Evolutionary conservation across 2,329 filamentous ascomycete species (phyloP), one percentile per base, ranked within the genome.

Genomic region (Nannizzia gypsea): DNA sequence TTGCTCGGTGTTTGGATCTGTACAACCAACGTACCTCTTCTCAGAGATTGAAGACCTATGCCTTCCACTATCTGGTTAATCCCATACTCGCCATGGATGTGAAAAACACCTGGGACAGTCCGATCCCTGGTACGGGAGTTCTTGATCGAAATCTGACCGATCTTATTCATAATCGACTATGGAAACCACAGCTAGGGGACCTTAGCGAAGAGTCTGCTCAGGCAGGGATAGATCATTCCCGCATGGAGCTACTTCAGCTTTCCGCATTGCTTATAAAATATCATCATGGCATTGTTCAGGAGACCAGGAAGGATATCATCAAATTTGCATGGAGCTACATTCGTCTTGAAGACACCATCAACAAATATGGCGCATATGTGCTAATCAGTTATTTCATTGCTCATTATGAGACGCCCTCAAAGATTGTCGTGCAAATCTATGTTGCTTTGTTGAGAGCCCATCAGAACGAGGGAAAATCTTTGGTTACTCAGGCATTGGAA

Each of bases 301-400:
- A 97, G 68, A 86, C 89, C 1, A 85, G 95, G 40, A 99, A 99
- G 73, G 93, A 99, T 64, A 92, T 99, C 63, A 99, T 99, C 69
- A 97, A 96, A 74, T 99, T 97, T 73, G 91, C 90, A 2, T 99
- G 93, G 93, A 96, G 91, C 17, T 97, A 96, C 70, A 99, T 99
- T 67, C 85, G 89, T 24, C 82, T 99, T n/a, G 95, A 99, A 69
- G 93, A 99, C 72, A 89, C 96, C 60, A 96, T 99, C 77, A 99
- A 97, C 78, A 99, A 99, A 73, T 93, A 97, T 71, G 93, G 92
- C 0, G 91, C 93, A 2, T 99, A 99, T 68, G 92, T 96, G 3
- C 84, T 99, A 4, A 95, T 99, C 63, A 90, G 89, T 2, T 99
- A 96, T 73, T 99, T 99, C 76, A 96, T 99, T 67, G 89, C 90